These are phyloP conservation scores for Botryotinia calthae DNA, from an alignment of 2,329 filamentous ascomycete genomes.

Conservation along the genomic window DNA sequence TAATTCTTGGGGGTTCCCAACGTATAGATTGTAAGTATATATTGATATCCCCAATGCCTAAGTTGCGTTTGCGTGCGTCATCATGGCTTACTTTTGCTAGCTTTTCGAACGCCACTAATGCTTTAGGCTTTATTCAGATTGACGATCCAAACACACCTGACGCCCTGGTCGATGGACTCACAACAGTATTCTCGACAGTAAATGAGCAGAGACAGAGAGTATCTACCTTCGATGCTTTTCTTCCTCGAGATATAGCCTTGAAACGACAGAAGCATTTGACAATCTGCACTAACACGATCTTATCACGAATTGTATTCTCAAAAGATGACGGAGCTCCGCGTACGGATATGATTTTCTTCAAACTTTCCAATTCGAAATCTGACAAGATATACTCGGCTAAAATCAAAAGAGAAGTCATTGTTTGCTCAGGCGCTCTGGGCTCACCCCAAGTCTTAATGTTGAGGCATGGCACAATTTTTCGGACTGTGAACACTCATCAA, in stretches of 20 bases:
- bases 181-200: constrained; percentile 15
- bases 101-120: not conserved
- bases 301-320: constrained; percentile 16
- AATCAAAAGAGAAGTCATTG: constrained; percentile 19
- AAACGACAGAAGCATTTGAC: constrained; percentile 18
- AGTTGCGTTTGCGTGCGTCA: not conserved
- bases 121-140: constrained; percentile 18
- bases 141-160: constrained; percentile 17
- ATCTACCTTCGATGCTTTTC: constrained; percentile 22
- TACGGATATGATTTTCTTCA: constrained; percentile 1
- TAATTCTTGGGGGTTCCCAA: not conserved
- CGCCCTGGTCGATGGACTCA: constrained; percentile 15
- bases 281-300: constrained; percentile 20
- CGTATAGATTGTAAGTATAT: constrained; percentile 1
- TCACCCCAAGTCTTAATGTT: constrained; percentile 23
- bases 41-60: not conserved
- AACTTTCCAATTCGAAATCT: not conserved
- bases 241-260: constrained; percentile 14
- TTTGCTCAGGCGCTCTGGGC: constrained; percentile 18
- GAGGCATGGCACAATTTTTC: not conserved
- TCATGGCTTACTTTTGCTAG: constrained; percentile 5
- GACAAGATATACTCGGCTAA: constrained; percentile 12
- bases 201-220: constrained; percentile 19
- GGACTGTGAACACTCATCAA: not conserved
- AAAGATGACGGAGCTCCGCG: not conserved